Evolutionary conservation across 1,284 basidiomycete species (phyloP).

Genomic region (Cutaneotrichosporon sp.): DNA sequence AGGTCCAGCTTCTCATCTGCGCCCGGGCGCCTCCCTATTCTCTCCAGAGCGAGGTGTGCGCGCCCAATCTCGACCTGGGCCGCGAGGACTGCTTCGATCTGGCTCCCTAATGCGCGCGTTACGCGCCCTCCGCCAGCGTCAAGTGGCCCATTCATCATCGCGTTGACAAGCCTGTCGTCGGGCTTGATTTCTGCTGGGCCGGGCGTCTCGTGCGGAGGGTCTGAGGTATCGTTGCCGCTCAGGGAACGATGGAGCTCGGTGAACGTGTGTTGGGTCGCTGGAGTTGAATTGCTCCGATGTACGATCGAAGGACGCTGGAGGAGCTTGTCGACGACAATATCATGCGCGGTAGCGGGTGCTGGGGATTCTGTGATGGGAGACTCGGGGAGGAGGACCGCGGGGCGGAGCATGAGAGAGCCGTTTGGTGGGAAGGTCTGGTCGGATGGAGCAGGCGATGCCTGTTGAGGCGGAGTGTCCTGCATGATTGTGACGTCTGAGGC

Average conservation of each 20-base stretch:
- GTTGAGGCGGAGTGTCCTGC: no score
- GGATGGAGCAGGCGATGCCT: no score
- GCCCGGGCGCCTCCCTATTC: no score
- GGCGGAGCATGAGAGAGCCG: no score
- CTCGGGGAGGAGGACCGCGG: not conserved
- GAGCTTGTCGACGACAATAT: slow-evolving; percentile 7
- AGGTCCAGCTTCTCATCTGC: not conserved
- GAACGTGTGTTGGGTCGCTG: not conserved
- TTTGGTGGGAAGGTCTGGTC: no score
- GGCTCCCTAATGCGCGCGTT: slow-evolving; percentile 10
- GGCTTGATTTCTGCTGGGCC: not conserved
- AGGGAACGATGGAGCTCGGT: not conserved
- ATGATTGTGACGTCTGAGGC: no score
- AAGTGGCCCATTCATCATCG: slow-evolving; percentile 12
- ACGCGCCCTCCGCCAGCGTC: slow-evolving; percentile 14
- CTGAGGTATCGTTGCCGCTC: not conserved
- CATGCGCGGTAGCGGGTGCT: slow-evolving; percentile 9
- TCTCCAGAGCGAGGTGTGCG: slow-evolving; percentile 16
- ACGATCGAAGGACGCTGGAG: slow-evolving; percentile 1
- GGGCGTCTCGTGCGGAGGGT: not conserved
- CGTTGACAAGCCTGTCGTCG: not conserved
- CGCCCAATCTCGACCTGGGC: slow-evolving; percentile 20
- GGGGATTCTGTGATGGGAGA: slow-evolving; percentile 1
- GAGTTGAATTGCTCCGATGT: not conserved
- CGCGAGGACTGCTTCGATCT: slow-evolving; percentile 16